Base-by-base conservation (phyloP, 2,329 filamentous ascomycete genomes). In the Fusarium duplospermum region DNA sequence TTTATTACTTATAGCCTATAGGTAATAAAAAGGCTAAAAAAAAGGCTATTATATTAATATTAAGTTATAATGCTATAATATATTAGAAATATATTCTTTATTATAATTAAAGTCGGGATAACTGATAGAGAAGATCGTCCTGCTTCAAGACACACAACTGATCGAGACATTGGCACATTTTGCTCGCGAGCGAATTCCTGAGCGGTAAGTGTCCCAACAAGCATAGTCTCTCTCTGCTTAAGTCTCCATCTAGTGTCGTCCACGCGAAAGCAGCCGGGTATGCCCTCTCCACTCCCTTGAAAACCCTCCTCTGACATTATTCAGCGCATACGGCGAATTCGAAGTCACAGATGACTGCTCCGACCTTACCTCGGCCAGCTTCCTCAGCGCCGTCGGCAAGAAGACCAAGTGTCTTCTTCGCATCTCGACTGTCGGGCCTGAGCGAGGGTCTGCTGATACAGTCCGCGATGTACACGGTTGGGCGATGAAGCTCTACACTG, bases 351-450 rank as follows among this genome's bases (percentile, higher is more conserved):
- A 81, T 27, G 89, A 92, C 73, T 84, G 90, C 64, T 86, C 87
- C 3, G 85, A 91, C 73, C 77, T 91, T 62, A 90, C 87, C 16
- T 71, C 69, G n/a, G 88, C 89, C 29, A 84, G 86, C 50, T 89
- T 91, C 72, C 82, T 92, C 13, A 86, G 80, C 57, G 80, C 80
- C 3, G 79, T 88, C 22, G 89, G 89, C 8, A 90, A 88, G 75
- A 89, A 88, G 78, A 83, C 81, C 61, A 83, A 90, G 0, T 83
- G 90, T 6, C 92, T 93, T 63, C 83, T 90, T 11, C 90, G 92
- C 22, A 92, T 94, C 79, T 93, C 91, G 0, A 94, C 92, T 8
- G 92, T 94, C 14, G 90, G 90, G n/a, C 90, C 91, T 7, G 91
- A 88, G 52, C 86, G 89, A 20, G 92, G 92, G 33, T 92, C 90